Evolutionary conservation across 2,329 filamentous ascomycete genomes (phyloP), one percentile per base, ranked within the genome.

Genomic region (Aureobasidium subglaciale): DNA sequence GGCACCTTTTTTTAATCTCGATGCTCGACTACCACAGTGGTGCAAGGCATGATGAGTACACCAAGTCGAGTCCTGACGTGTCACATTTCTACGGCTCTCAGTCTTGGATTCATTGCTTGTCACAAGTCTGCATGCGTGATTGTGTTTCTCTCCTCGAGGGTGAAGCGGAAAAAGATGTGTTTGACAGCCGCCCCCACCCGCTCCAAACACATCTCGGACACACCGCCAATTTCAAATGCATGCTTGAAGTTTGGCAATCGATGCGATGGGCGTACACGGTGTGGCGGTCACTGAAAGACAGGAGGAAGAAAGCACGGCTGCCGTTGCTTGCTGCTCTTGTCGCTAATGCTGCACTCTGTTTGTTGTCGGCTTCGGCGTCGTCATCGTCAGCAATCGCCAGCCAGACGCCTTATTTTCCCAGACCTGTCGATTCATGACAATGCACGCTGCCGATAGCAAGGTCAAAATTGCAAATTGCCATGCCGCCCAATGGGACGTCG

Each of bases 141-240:
- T 53, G 48, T 53, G 48, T 40, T 53, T 25, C 37, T 54, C 34
- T 27, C 50, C 18, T 54, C 38, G 37, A 54, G 38, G 35, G 29
- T 29, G 37, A 53, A 53, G 27, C 25, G 16, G 25, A 54, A 52
- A 43, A 54, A 54, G 16, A 25, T 34, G 37, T 54, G 50, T 54
- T 54, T 54, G 50, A 54, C 38, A 54, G 50, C 37, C 50, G 50
- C 18, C 48, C 50, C 50, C 50, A 38, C 50, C 50, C 50, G 38
- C 50, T 43, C 22, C 46, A 53, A 54, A 54, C 50, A 54, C 38
- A 34, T 38, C 38, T 43, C 29, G 37, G 15, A 54, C 50, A 54
- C 50, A 54, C 50, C 50, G 50, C 50, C 29, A 43, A 54, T 54
- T 54, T 24, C 37, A 43, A 54, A 42, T 43, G 50, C 50, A 43